Percentiles rank a stretch among this genome's conserved stretches.
Conservation (phyloP, 2,329 filamentous ascomycete genomes). For the Aureobasidium subglaciale region DNA sequence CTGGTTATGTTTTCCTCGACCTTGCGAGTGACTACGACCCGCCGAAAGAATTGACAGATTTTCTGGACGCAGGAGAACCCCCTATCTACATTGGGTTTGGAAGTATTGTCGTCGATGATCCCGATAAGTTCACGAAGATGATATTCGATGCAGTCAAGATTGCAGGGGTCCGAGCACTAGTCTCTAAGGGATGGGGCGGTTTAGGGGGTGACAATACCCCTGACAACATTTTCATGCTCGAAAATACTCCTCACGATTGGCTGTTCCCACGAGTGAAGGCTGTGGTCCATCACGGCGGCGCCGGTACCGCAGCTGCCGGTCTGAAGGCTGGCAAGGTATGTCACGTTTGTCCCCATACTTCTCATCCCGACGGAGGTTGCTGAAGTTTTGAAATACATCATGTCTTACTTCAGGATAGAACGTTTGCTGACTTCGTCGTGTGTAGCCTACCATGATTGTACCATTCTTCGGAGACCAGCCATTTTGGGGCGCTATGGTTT, state of each 20-base stretch:
- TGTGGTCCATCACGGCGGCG: conserved; percentile 70
- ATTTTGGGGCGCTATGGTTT: conserved; percentile 69
- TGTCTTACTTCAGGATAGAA: too few relatives aligned
- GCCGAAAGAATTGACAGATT: conserved; percentile 33
- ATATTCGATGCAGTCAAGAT: conserved; percentile 62
- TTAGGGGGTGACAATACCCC: conserved; percentile 54
- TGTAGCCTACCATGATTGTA: conserved; percentile 61
- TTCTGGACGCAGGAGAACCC: conserved; percentile 49
- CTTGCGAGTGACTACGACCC: conserved; percentile 30
- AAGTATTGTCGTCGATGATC: conserved; percentile 67
- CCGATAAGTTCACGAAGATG: conserved; percentile 60
- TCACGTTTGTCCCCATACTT: too few relatives aligned
- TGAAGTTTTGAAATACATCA: too few relatives aligned
- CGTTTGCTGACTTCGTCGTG: background rate
- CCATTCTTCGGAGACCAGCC: conserved; percentile 76
- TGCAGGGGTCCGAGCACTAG: conserved; percentile 61
- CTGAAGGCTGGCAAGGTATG: conserved; percentile 55
- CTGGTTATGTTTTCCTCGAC: conserved; percentile 31
- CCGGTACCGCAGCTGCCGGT: conserved; percentile 68
- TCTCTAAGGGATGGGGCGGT: conserved; percentile 71
- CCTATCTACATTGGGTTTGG: conserved; percentile 73
- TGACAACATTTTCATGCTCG: conserved; percentile 63
- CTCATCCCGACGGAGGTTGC: too few relatives aligned
- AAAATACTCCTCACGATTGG: conserved; percentile 71
- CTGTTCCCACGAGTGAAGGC: conserved; percentile 60